These are phyloP conservation scores for Wickerhamiella hasegawae DNA, from an alignment of 805 yeast species.

Conservation along the genomic window DNA sequence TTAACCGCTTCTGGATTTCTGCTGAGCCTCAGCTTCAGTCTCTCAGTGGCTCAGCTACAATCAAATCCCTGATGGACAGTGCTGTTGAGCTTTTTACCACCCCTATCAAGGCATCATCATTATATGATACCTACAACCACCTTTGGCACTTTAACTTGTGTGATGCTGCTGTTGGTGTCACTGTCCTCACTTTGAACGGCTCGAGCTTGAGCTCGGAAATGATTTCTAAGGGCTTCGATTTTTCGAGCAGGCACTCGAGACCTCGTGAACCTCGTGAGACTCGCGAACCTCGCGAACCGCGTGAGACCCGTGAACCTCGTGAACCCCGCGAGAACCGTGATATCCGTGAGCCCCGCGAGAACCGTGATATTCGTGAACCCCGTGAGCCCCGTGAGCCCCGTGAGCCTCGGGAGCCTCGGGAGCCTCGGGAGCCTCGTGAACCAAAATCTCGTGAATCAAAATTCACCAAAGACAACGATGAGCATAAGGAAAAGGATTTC, in stretches of 20 bases:
- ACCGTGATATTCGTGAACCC: background rate
- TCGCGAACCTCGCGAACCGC: background rate
- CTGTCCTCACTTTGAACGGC: conserved; percentile 28
- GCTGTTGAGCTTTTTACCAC: background rate
- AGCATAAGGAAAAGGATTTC: background rate
- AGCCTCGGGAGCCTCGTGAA: background rate
- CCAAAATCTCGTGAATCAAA: background rate
- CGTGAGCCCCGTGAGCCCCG: conserved; percentile 1
- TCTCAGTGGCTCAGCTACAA: background rate
- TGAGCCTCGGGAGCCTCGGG: background rate
- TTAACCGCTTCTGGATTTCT: conserved; percentile 36
- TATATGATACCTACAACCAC: conserved; percentile 40
- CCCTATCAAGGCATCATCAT: background rate
- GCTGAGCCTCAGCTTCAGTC: conserved; percentile 34
- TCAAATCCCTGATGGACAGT: background rate
- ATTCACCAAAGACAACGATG: background rate
- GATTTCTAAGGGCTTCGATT: conserved; percentile 47
- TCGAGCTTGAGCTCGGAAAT: conserved; percentile 39
- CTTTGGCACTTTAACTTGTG: conserved; percentile 67
- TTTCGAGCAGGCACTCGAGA: conserved; percentile 28
- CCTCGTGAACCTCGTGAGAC: conserved; percentile 1
- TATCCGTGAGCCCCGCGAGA: background rate
- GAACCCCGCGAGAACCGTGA: background rate
- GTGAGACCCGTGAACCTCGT: background rate
- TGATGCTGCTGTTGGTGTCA: conserved; percentile 38